Conservation (phyloP, 805 yeast genomes). For the Yarrowia divulgata region DNA sequence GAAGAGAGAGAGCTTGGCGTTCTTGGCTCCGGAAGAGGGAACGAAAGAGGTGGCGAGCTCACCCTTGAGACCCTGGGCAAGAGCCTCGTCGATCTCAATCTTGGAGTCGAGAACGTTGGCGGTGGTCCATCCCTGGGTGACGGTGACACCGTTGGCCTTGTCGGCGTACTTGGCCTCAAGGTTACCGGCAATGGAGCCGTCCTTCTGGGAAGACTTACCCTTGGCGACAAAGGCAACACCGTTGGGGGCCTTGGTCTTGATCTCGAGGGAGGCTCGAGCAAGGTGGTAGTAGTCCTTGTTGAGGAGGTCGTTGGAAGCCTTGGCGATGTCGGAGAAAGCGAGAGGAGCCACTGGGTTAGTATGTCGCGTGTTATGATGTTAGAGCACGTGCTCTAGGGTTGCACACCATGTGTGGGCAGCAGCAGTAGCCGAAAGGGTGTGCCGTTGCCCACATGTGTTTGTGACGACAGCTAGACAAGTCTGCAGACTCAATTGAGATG, state of each 20-base stretch:
- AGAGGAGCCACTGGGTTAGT: conserved; percentile 71
- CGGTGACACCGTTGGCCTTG: conserved; percentile 87
- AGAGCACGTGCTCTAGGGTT: conserved; percentile 10
- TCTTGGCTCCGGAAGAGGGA: conserved; percentile 80
- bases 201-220: conserved; percentile 83
- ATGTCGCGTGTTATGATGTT: conserved; percentile 14
- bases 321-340: conserved; percentile 91
- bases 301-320: conserved; percentile 88
- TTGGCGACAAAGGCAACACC: conserved; percentile 94
- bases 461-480: too few species aligned
- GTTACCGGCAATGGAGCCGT: conserved; percentile 83
- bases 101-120: conserved; percentile 91
- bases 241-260: conserved; percentile 93
- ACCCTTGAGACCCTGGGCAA: conserved; percentile 94
- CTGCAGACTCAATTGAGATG: background rate
- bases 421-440: too few species aligned
- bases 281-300: conserved; percentile 92
- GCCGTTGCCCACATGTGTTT: too few species aligned
- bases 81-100: conserved; percentile 87
- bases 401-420: too few species aligned
- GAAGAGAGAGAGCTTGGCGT: conserved; percentile 87
- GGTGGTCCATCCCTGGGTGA: conserved; percentile 98
- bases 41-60: conserved; percentile 86
- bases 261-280: conserved; percentile 84
- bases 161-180: conserved; percentile 92